Conservation (phyloP, 2,329 filamentous ascomycete genomes). For the Penicillium palitans region DNA sequence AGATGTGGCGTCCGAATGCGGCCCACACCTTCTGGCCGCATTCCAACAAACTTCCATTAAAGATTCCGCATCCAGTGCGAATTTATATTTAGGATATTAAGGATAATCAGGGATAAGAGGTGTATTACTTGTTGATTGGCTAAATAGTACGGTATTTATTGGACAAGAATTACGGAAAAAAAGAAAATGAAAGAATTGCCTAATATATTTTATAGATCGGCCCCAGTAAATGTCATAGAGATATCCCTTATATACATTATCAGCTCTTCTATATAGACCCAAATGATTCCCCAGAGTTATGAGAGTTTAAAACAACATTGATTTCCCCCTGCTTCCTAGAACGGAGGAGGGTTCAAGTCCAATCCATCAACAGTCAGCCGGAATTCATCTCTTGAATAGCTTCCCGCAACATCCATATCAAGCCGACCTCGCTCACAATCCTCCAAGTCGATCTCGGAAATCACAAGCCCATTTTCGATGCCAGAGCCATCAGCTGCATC, state of each 20-base stretch:
- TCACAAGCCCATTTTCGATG: conserved; percentile 55
- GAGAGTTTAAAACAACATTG: no score
- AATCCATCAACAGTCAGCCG: conserved; percentile 60
- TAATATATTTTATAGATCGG: neutral
- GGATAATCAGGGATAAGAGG: neutral
- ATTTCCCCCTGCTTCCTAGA: conserved; percentile 11
- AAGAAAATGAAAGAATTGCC: no score
- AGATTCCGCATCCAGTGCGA: neutral
- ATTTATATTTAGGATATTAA: neutral
- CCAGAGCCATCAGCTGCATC: conserved; percentile 31
- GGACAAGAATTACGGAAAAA: no score
- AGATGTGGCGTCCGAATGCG: conserved; percentile 10
- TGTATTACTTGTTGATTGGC: neutral
- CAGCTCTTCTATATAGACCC: no score
- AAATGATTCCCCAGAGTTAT: no score
- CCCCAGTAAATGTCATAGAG: no score
- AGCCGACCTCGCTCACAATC: conserved; percentile 80
- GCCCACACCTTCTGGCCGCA: conserved; percentile 11
- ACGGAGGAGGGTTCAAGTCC: conserved; percentile 61
- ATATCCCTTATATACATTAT: no score
- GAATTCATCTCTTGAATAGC: conserved; percentile 74
- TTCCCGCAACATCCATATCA: conserved; percentile 81
- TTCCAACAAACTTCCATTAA: conserved; percentile 14
- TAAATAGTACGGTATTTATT: neutral
- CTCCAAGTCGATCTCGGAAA: conserved; percentile 78